Evolutionary conservation across 768 basidiomycete species (phyloP).

Genomic region (Tulasnella sp.): DNA sequence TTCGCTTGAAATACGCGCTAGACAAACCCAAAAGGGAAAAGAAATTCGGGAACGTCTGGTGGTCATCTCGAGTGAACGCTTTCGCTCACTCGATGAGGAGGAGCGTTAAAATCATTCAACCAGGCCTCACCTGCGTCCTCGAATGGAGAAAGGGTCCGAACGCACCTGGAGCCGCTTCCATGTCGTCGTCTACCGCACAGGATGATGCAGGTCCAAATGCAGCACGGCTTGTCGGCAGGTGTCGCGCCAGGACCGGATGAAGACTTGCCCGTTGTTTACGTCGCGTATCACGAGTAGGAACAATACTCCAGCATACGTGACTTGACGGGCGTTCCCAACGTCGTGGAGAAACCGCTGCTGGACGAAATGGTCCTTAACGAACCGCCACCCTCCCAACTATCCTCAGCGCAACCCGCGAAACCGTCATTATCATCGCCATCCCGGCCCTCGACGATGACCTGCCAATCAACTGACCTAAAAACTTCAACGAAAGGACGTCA

Average conservation of each 20-base stretch:
- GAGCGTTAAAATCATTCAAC: conserved; percentile 88
- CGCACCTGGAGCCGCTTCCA: conserved; percentile 33
- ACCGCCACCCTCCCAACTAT: no score
- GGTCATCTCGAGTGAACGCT: conserved; percentile 90
- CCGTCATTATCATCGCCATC: no score
- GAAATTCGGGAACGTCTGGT: conserved; percentile 44
- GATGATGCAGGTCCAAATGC: conserved; percentile 7
- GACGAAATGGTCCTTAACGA: neutral
- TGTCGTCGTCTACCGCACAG: neutral
- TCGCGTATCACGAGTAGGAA: conserved; percentile 79
- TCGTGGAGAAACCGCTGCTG: conserved; percentile 39
- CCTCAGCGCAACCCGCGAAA: neutral
- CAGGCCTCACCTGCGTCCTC: conserved; percentile 83
- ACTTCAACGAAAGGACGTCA: no score
- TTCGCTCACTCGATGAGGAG: conserved; percentile 73
- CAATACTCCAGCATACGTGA: conserved; percentile 90
- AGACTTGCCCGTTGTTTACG: conserved; percentile 2
- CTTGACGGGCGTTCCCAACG: conserved; percentile 70
- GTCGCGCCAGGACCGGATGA: neutral
- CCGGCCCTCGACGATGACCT: neutral
- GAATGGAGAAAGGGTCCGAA: conserved; percentile 67
- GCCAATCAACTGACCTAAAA: neutral
- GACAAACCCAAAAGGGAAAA: neutral
- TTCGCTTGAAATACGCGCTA: neutral
- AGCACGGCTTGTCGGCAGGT: no score